Base-by-base conservation (phyloP, 805 yeast species). In the Wickerhamomyces bovis region DNA sequence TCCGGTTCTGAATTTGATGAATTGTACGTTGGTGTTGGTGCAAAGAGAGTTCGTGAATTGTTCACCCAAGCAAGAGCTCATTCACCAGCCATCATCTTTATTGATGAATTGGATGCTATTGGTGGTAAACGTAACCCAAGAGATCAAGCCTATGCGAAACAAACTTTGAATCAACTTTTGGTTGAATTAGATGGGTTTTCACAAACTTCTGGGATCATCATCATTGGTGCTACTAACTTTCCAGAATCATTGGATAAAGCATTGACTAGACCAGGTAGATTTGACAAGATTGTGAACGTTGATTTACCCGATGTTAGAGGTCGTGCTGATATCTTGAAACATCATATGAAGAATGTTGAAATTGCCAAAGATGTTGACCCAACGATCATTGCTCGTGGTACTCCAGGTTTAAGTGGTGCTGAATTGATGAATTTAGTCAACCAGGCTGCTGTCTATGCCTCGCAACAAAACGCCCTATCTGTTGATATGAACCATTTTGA, bases 391-490 rank as follows among this genome's bases (percentile, higher is more conserved):
- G 99, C 99, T 10, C 79, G 99, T 66, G 97, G 97, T 50, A 94
- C 99, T 2, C 95, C 98, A 3, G 99, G 99, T 13, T 76, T 94
- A 58, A 84, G 95, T n/a, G 99, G 99, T 62, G 99, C 99, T 19
- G 98, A 90, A 57, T 72, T 94, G 53, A 87, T 88, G 82, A 94
- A 94, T 65, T 75, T 94, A 53, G 97, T 94, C 38, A 94, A 94
- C 68, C 97, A 94, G 67, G 99, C 99, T 15, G 99, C 99, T 4
- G 89, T 94, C 41, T 85, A 85, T 63, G 99, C 99, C 0, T 89
- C 97, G 25, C 97, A 89, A 62, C 80, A 84, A 59, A 85, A 87
- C 54, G 98, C 98, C 1, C 77, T 89, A 33, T 77, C 90, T 21
- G 99, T 94, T 23, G 88, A 83, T 61, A 86, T 89, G 95, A 64